Evolutionary conservation across 1,139 yeast genomes (phyloP), one percentile per base, ranked within the genome.

Genomic region (Yamadazyma epiphylla): DNA sequence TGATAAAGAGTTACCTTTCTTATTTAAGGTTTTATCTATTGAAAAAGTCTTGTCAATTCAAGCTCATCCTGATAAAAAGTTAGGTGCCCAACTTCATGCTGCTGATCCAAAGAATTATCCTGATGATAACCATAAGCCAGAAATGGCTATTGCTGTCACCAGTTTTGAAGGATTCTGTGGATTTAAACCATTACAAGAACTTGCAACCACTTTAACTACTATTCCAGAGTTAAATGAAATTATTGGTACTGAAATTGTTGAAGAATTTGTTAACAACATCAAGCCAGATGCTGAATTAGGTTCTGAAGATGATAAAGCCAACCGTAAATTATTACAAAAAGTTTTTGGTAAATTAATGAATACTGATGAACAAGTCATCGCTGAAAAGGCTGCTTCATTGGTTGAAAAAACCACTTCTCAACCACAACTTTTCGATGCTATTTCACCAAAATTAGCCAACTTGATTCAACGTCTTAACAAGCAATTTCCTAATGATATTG

Each of bases 101-200:
- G 62, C 70, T 19, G 97, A 91, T 61, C 97, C 98, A 33, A 79
- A 80, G 48, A 85, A 91, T 62, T 91, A 94, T 58, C 98, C 97
- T 4, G 99, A 91, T 61, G 95, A 80, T 55, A 91, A 91, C 67
- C 99, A 91, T 64, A 91, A 91, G 68, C 99, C 99, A 14, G 99
- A 91, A 60, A 94, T 91, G 97, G 97, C 98, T 31, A 79, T 91
- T 55, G 98, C 98, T 8, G 79, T 91, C 32, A 89, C 97, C 13
- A 86, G 77, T 38, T 91, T 91, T 49, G 97, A 91, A 65, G 98
- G 96, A 0, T 89, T 91, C 64, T 91, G 98, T 60, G 99, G 99
- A 1, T 91, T 91, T 68, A 83, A 94, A 57, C 98, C 98, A 9
- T 73, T 89, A 48, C 73, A 70, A 27, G 82, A 88, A 58, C 74